These are phyloP conservation scores for Apophysomyces variabilis DNA, from an alignment of 371 early-diverging fungal genomes.

Conservation along the genomic window DNA sequence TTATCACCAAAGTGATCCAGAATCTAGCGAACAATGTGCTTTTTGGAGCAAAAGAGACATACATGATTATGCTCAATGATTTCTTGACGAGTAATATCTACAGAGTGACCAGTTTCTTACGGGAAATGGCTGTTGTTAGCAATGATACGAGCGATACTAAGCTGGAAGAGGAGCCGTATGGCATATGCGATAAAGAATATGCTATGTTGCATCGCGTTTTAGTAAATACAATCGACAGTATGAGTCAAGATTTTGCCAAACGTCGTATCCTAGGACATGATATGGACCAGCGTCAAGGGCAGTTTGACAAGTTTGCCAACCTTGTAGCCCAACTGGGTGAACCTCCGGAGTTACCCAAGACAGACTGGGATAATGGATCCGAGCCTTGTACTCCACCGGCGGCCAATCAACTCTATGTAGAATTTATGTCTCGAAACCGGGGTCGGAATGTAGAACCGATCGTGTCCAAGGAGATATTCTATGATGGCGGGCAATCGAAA, in stretches of 20 bases:
- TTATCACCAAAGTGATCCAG: conserved; percentile 94
- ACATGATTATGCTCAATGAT: conserved; percentile 87
- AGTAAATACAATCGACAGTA: conserved; percentile 73
- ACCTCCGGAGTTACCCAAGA: conserved; percentile 53
- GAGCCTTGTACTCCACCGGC: conserved; percentile 54
- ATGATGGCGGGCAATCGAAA: conserved; percentile 81
- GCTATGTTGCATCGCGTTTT: conserved; percentile 70
- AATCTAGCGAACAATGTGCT: conserved; percentile 93
- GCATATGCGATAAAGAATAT: conserved; percentile 66
- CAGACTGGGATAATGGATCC: conserved; percentile 50
- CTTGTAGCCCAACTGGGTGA: conserved; percentile 87
- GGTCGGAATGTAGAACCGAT: conserved; percentile 68
- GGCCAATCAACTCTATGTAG: conserved; percentile 68
- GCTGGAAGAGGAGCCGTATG: conserved; percentile 21
- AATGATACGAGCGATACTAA: conserved; percentile 15
- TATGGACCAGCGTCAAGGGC: conserved; percentile 46
- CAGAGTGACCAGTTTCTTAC: conserved; percentile 65
- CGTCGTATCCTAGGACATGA: conserved; percentile 42
- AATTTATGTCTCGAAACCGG: conserved; percentile 82
- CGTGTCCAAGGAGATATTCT: conserved; percentile 72
- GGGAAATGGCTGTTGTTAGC: conserved; percentile 56
- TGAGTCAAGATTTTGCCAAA: conserved; percentile 65
- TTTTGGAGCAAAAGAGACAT: conserved; percentile 93
- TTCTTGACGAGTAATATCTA: conserved; percentile 80
- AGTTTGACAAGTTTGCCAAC: conserved; percentile 78